Conservation (phyloP, 495 filamentous ascomycete species). For the Viridothelium virens region DNA sequence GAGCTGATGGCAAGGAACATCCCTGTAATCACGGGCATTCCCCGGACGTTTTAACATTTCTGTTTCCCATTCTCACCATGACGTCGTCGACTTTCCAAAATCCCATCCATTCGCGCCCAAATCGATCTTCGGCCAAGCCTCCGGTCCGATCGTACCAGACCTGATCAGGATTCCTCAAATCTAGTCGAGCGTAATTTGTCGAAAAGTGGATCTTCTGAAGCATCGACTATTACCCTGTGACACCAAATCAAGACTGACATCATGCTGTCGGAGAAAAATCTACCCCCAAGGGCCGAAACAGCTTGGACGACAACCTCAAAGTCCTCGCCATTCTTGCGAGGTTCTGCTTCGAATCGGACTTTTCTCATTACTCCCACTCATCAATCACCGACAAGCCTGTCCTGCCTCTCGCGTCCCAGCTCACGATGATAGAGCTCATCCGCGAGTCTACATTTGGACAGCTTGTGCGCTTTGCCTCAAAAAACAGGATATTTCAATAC, state of each 20-base stretch:
- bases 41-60: too few relatives aligned
- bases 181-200: neutral
- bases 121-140: neutral
- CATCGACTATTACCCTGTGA: neutral
- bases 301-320: neutral
- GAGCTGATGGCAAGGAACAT: too few relatives aligned
- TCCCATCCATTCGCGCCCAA: neutral
- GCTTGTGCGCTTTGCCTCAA: slow-evolving; percentile 28
- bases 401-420: neutral
- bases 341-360: neutral
- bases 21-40: too few relatives aligned
- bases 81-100: slow-evolving; percentile 6
- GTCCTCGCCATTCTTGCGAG: neutral
- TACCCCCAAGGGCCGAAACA: neutral
- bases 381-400: neutral
- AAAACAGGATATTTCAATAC: slow-evolving; percentile 27
- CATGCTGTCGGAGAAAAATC: neutral
- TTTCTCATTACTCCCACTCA: neutral
- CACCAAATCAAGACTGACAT: neutral
- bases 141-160: neutral
- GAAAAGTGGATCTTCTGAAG: neutral
- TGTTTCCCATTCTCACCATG: neutral
- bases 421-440: slow-evolving; percentile 26
- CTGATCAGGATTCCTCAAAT: neutral
- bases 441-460: slow-evolving; percentile 35